Evolutionary conservation across 2,329 filamentous ascomycete genomes (phyloP).

Genomic region (Fusarium setosum): DNA sequence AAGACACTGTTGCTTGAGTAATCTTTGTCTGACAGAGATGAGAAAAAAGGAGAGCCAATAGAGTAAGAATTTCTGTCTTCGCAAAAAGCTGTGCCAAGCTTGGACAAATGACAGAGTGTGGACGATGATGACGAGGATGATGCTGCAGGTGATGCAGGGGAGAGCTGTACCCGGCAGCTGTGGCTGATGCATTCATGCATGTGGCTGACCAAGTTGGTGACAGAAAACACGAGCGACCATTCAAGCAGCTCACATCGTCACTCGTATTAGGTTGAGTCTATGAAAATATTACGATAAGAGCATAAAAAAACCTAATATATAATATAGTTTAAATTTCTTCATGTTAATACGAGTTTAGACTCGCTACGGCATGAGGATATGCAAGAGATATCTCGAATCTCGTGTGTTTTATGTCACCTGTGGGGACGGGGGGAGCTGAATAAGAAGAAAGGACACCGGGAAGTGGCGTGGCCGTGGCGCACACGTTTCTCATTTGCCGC

Average conservation of each 20-base stretch:
- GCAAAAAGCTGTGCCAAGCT: neutral
- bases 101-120: neutral
- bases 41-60: neutral
- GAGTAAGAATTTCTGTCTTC: neutral
- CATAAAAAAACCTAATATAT: too few species aligned
- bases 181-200: slow-evolving; percentile 6
- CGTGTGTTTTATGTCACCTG: too few species aligned
- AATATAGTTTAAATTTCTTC: too few species aligned
- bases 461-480: slow-evolving; percentile 5
- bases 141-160: slow-evolving; percentile 18
- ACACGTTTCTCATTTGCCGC: slow-evolving; percentile 19
- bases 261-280: too few species aligned
- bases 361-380: neutral
- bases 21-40: neutral
- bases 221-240: too few species aligned
- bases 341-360: neutral
- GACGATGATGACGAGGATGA: slow-evolving; percentile 2
- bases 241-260: too few species aligned
- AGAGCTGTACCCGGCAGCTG: neutral
- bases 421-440: neutral
- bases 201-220: slow-evolving; percentile 2
- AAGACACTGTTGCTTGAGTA: neutral
- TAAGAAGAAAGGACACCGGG: too few species aligned
- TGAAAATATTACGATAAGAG: too few species aligned
- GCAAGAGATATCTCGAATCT: too few species aligned